Evolutionary conservation across 805 yeast genomes (phyloP).

Genomic region (Tetrapisispora iriomotensis): DNA sequence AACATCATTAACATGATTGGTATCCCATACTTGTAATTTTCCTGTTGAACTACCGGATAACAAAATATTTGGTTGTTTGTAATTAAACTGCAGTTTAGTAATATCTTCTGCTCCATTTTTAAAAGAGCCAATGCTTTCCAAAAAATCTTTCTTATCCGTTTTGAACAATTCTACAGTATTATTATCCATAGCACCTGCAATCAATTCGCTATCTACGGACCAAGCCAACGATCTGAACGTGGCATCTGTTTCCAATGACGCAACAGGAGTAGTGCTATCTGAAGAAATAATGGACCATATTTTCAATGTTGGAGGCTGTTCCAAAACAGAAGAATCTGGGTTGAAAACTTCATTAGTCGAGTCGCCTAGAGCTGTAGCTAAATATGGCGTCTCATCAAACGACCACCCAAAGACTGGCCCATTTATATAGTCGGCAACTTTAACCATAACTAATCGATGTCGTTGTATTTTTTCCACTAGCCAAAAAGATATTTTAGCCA

Average conservation of each 20-base stretch:
- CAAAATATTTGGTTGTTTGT: slow-evolving; percentile 56
- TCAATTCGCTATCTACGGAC: slow-evolving; percentile 53
- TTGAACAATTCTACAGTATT: slow-evolving; percentile 70
- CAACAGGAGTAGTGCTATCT: slow-evolving; percentile 31
- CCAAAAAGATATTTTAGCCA: no score
- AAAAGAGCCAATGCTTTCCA: slow-evolving; percentile 43
- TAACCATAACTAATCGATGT: slow-evolving; percentile 66
- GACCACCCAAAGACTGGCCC: slow-evolving; percentile 97
- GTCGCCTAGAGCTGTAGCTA: slow-evolving; percentile 76
- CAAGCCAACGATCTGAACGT: slow-evolving; percentile 77
- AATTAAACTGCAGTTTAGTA: slow-evolving; percentile 66
- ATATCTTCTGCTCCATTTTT: slow-evolving; percentile 60
- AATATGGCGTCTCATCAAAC: slow-evolving; percentile 53
- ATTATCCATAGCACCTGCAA: slow-evolving; percentile 86
- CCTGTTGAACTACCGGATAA: slow-evolving; percentile 80
- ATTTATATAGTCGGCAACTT: slow-evolving; percentile 69
- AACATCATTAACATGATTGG: slow-evolving; percentile 36
- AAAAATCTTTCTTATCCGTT: slow-evolving; percentile 35
- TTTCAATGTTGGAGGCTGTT: slow-evolving; percentile 52
- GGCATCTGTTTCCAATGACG: slow-evolving; percentile 39
- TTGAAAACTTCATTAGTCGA: not conserved
- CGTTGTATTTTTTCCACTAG: no score
- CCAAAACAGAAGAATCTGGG: not conserved
- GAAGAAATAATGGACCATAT: slow-evolving; percentile 58
- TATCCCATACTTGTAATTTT: slow-evolving; percentile 86